These are phyloP conservation scores for Aspergillus thermomutatus DNA, from an alignment of 2,329 filamentous ascomycete genomes.

Conservation along the genomic window DNA sequence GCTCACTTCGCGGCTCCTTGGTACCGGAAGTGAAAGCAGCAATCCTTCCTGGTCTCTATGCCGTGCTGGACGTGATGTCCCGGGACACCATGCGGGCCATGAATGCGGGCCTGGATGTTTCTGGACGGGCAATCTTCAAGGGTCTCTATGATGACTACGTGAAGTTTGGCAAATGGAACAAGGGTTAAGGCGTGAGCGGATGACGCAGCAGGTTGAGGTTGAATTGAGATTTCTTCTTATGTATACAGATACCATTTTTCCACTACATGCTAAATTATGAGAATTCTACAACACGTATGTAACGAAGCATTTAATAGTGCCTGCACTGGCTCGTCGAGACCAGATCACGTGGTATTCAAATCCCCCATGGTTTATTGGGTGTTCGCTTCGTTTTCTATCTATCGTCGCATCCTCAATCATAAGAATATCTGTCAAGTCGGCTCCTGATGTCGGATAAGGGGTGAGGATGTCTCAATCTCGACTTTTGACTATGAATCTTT, in stretches of 20 bases:
- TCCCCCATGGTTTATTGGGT: too few relatives aligned
- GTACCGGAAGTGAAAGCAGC: constrained; percentile 51
- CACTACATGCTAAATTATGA: background rate
- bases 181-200: constrained; percentile 26
- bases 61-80: constrained; percentile 52
- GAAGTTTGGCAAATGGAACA: constrained; percentile 47
- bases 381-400: too few relatives aligned
- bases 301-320: background rate
- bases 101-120: constrained; percentile 51
- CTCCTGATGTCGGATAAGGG: background rate
- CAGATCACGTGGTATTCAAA: too few relatives aligned
- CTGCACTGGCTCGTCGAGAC: too few relatives aligned
- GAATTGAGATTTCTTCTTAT: background rate
- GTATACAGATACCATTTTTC: constrained; percentile 1
- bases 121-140: constrained; percentile 52
- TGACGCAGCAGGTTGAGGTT: background rate
- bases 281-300: background rate
- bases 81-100: constrained; percentile 49
- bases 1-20: constrained; percentile 50
- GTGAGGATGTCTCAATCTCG: background rate
- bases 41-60: constrained; percentile 51
- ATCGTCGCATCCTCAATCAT: too few relatives aligned
- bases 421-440: background rate
- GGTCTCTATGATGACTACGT: constrained; percentile 52
- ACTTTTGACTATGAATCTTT: constrained; percentile 18